Conservation (phyloP, 139 green algal genomes). For the Volvox reticuliferus region DNA sequence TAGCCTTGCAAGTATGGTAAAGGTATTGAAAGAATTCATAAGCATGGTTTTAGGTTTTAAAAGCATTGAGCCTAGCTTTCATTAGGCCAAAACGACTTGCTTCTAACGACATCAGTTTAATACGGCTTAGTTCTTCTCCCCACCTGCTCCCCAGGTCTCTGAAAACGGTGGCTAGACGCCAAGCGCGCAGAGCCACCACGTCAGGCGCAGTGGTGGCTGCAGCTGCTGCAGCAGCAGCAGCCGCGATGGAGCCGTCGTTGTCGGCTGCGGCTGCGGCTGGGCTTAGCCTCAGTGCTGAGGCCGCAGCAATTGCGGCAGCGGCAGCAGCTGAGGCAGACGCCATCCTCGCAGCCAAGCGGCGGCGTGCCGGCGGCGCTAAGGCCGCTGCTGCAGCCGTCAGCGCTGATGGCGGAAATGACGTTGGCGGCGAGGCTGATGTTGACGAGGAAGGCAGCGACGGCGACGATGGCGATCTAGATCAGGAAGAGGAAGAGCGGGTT, state of each 20-base stretch:
- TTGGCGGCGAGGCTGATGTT: background rate
- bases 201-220: background rate
- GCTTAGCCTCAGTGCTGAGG: background rate
- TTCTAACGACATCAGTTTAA: too few species aligned
- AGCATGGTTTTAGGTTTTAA: too few species aligned
- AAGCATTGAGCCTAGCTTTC: too few species aligned
- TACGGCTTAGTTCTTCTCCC: too few species aligned
- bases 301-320: constrained; percentile 15
- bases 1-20: too few species aligned
- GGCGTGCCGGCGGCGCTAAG: background rate
- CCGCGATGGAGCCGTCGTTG: background rate
- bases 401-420: background rate
- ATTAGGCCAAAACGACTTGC: too few species aligned
- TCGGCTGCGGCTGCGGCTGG: background rate
- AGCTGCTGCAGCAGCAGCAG: background rate
- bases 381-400: background rate
- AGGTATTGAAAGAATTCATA: too few species aligned
- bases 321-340: constrained; percentile 22
- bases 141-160: background rate
- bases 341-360: background rate
- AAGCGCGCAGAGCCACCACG: background rate
- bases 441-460: background rate
- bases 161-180: constrained; percentile 2
- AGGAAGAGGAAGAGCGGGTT: background rate
- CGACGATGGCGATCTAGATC: background rate